phyloP scores from a whole-genome alignment of 441 rosid species.

The Brassica hybrid region DNA sequence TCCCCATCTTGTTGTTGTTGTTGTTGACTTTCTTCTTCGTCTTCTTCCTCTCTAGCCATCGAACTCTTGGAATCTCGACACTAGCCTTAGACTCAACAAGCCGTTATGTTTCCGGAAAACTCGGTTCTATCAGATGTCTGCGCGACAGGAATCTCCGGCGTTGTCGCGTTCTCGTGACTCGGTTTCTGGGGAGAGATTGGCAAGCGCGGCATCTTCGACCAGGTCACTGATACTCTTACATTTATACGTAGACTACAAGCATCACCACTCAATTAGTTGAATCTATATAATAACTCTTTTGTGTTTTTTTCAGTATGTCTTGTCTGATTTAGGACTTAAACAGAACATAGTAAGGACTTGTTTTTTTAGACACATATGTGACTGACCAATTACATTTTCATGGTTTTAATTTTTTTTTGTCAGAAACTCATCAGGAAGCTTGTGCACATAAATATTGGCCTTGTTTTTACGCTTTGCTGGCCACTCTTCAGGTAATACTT shows the following conservation, averaged over 20 bases:
- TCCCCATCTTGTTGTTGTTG: background rate
- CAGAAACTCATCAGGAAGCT: constrained; percentile 90
- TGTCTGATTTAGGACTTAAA: background rate
- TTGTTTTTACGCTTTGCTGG: constrained; percentile 93
- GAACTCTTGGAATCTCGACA: background rate
- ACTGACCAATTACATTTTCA: background rate
- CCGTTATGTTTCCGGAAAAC: constrained; percentile 53
- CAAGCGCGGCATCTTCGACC: constrained; percentile 66
- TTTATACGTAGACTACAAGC: too few relatives aligned
- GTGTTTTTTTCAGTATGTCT: background rate
- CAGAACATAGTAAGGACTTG: too few relatives aligned
- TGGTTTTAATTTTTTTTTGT: constrained; percentile 2
- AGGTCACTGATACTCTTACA: constrained; percentile 39
- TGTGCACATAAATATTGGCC: constrained; percentile 84
- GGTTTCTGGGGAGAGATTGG: constrained; percentile 73
- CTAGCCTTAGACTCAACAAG: too few relatives aligned
- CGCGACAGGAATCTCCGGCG: constrained; percentile 54
- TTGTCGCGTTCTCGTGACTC: constrained; percentile 60
- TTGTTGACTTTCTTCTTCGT: background rate
- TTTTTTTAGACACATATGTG: background rate
- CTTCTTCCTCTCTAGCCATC: background rate
- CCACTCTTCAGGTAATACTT: constrained; percentile 64
- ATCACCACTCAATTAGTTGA: too few relatives aligned
- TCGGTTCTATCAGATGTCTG: constrained; percentile 63
- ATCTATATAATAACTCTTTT: too few relatives aligned